Conservation (phyloP, 495 filamentous ascomycete species). For the Tuber calosporum region DNA sequence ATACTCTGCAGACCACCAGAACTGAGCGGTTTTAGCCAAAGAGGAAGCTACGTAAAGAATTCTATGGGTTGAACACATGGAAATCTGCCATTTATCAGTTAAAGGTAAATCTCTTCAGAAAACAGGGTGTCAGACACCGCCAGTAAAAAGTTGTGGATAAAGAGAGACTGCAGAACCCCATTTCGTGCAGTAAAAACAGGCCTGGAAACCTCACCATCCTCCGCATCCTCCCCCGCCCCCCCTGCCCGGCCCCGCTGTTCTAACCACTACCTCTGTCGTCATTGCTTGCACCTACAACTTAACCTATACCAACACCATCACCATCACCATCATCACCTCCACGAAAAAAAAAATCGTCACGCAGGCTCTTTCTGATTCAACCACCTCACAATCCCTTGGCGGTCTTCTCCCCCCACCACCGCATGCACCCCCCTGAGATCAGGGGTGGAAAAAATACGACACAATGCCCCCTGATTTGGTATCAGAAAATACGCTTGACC, state of each 20-base stretch:
- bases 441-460: background rate
- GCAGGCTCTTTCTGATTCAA: background rate
- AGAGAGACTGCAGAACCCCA: background rate
- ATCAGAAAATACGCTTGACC: slow-evolving; percentile 46
- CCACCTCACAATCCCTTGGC: slow-evolving; percentile 9
- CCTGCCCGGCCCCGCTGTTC: background rate
- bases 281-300: slow-evolving; percentile 12
- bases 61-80: background rate
- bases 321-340: slow-evolving; percentile 10
- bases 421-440: slow-evolving; percentile 5
- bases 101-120: background rate
- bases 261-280: background rate
- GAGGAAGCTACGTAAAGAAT: background rate
- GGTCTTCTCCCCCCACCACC: background rate
- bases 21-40: background rate
- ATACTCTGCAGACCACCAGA: background rate
- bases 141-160: slow-evolving; percentile 1
- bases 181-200: background rate
- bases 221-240: background rate
- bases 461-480: slow-evolving; percentile 19
- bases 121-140: background rate
- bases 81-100: background rate
- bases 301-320: slow-evolving; percentile 3
- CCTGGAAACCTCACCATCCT: background rate
- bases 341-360: background rate